Evolutionary conservation across 176 grass and related monocot genomes (phyloP), one percentile per base, ranked within the genome.

Genomic region (Aegilops speltoides): DNA sequence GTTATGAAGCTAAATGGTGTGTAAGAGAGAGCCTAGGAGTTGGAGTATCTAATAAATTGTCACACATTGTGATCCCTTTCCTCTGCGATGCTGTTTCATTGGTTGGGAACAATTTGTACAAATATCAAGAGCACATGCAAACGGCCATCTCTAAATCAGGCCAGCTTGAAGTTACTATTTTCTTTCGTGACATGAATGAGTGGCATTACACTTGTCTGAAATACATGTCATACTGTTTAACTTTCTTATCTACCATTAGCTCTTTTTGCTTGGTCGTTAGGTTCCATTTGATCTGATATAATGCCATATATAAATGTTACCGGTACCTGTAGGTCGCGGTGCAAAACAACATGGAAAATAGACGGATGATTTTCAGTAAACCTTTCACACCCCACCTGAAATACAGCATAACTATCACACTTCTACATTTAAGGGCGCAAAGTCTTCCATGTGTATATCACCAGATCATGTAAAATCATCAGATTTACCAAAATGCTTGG

Each of bases 61-160:
- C 90, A 83, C 78, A 89, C 17, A 90, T 94, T 93, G 89, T 98
- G 68, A 81, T 92, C 66, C 80, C 91, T 85, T 98, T 98, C 86
- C 83, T 98, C 54, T 98, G 96, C 40, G 96, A 98, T 88, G 80
- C 93, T 83, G 78, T 98, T 85, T 98, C 93, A 67, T 54, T 94
- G 28, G 88, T 98, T 83, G 96, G 93, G 84, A 98, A 89, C 86
- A 98, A 91, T 67, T 84, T 98, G 46, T 98, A 93, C 86, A 98
- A 94, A 79, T 87, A 95, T 76, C 87, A 94, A 85, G 88, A 95
- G 73, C 88, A 98, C 57, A 92, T 89, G 75, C 88, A 41, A 54
- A 94, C 89, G 43, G 85, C 92, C 73, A 85, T 98, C 17, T 92
- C 81, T 87, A 86, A 66, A 81, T 73, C 82, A 61, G 88, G 69